Conservation (phyloP, 495 filamentous ascomycete species). For the Hyaloscypha hepaticicola region DNA sequence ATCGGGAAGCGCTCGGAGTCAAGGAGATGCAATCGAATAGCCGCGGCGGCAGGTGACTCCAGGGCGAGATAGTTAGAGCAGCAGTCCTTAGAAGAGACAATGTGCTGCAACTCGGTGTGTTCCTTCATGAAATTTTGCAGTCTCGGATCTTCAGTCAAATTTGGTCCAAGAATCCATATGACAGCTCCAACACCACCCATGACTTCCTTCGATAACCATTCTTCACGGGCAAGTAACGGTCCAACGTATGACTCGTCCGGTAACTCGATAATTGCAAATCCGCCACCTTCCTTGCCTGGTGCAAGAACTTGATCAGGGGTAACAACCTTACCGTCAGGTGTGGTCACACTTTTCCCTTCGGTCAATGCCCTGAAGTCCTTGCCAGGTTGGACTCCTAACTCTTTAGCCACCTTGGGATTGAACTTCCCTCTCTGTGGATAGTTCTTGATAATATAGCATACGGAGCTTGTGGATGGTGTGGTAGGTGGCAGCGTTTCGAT, state of each 20-base stretch:
- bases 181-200: conserved; percentile 66
- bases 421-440: conserved; percentile 81
- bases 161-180: conserved; percentile 77
- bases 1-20: conserved; percentile 67
- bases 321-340: conserved; percentile 55
- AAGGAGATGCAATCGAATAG: conserved; percentile 65
- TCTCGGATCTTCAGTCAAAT: conserved; percentile 58
- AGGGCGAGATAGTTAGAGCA: conserved; percentile 73
- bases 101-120: conserved; percentile 62
- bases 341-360: conserved; percentile 48
- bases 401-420: conserved; percentile 56
- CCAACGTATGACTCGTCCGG: conserved; percentile 67
- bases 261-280: conserved; percentile 78
- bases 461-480: conserved; percentile 57
- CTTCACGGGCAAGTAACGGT: conserved; percentile 61
- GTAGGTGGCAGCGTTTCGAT: conserved; percentile 65
- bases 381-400: conserved; percentile 54
- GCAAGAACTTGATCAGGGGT: conserved; percentile 53
- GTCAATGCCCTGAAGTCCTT: conserved; percentile 52
- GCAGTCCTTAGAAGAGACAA: conserved; percentile 68
- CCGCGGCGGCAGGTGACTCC: conserved; percentile 57
- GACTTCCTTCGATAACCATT: conserved; percentile 67
- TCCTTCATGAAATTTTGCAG: conserved; percentile 67
- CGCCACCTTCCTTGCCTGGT: conserved; percentile 45
- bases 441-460: conserved; percentile 82